These are phyloP conservation scores for Myxozyma sirexii DNA, from an alignment of 805 yeast species.

Conservation along the genomic window DNA sequence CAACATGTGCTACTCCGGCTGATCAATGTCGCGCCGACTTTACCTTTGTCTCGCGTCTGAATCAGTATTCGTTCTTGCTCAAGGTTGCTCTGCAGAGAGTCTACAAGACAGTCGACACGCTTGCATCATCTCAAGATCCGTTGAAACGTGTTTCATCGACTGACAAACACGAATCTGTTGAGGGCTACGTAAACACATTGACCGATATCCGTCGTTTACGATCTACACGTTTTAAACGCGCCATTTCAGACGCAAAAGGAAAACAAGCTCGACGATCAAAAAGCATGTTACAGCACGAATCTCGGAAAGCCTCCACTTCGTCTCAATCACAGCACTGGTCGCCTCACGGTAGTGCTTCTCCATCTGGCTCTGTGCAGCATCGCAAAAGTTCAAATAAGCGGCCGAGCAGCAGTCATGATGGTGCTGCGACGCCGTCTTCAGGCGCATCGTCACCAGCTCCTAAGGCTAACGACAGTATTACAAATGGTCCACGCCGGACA, in stretches of 20 bases:
- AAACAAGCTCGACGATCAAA: conserved; percentile 63
- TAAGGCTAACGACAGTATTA: neutral
- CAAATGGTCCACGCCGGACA: neutral
- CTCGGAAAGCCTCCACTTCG: conserved; percentile 1
- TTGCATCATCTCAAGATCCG: conserved; percentile 1
- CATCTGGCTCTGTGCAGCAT: neutral
- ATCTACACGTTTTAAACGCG: conserved; percentile 65
- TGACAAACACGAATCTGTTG: conserved; percentile 30
- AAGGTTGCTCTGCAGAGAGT: conserved; percentile 80
- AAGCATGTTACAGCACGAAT: conserved; percentile 42
- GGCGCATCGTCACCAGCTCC: neutral
- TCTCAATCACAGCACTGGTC: neutral
- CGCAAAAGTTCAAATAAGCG: neutral
- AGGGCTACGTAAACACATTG: conserved; percentile 63
- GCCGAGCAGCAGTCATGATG: neutral
- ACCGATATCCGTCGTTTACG: conserved; percentile 76
- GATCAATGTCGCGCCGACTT: conserved; percentile 52
- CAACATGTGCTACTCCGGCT: conserved; percentile 59
- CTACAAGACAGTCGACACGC: conserved; percentile 15
- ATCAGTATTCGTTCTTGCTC: conserved; percentile 74
- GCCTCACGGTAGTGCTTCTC: neutral
- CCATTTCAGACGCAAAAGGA: conserved; percentile 49
- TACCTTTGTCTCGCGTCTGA: conserved; percentile 62
- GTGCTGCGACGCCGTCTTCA: neutral
- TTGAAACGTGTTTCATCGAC: conserved; percentile 19